Percentiles rank a stretch among this genome's conserved stretches.
Evolutionary conservation across 2,329 filamentous ascomycete genomes (phyloP).

Genomic region (Monosporascus sp.): DNA sequence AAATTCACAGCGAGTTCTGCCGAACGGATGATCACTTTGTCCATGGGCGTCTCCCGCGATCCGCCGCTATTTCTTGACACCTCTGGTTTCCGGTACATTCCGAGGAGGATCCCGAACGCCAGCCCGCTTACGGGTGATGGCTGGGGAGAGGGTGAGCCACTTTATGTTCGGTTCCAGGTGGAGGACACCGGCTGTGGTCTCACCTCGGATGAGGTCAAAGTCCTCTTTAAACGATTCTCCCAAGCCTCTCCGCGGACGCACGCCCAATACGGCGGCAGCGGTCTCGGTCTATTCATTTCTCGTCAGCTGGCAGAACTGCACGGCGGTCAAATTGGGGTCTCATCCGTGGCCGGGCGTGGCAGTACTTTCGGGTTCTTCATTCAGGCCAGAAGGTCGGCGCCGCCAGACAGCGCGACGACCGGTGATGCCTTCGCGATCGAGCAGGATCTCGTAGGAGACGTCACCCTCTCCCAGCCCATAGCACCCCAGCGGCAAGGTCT

Average conservation of each 20-base stretch:
- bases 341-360: constrained; percentile 62
- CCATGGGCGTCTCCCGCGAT: constrained; percentile 37
- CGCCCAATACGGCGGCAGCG: constrained; percentile 73
- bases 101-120: constrained; percentile 19
- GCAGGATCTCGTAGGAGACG: constrained; percentile 12
- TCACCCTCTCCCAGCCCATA: constrained; percentile 8
- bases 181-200: constrained; percentile 73
- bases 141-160: constrained; percentile 26
- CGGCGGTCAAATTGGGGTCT: constrained; percentile 72
- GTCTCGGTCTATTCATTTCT: constrained; percentile 74
- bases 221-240: constrained; percentile 72
- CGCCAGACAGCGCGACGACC: constrained; percentile 15
- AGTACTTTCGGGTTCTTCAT: constrained; percentile 74
- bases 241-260: constrained; percentile 73
- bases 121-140: constrained; percentile 17
- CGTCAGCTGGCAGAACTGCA: constrained; percentile 75
- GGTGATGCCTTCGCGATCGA: constrained; percentile 2
- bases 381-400: constrained; percentile 36
- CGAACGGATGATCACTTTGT: constrained; percentile 48
- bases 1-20: constrained; percentile 69
- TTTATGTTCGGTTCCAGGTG: constrained; percentile 68
- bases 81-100: neutral
- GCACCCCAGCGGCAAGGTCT: constrained; percentile 21
- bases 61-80: constrained; percentile 24
- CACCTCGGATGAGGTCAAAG: constrained; percentile 63